Base-by-base conservation (phyloP, 2,329 filamentous ascomycete genomes). In the Colletotrichum karsti region DNA sequence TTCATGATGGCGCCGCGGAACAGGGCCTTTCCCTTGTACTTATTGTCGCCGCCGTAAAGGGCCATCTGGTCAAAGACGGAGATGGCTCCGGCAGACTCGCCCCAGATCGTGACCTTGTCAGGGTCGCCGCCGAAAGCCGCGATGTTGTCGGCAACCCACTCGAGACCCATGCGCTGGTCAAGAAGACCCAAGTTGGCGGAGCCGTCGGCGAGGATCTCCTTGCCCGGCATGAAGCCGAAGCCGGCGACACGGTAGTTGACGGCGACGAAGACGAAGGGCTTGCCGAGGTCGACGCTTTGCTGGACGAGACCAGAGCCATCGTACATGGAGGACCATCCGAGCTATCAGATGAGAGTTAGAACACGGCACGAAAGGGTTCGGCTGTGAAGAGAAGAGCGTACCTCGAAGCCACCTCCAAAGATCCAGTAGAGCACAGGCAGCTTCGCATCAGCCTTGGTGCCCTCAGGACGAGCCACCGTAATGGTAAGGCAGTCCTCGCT, bases 1-100 rank as follows among this genome's bases (percentile, higher is more conserved):
- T 87, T 85, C 90, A 92, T 91, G 71, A 92, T 92, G 6, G 80
- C 89, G 2, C 80, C 90, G 13, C 88, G 84, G 82, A 92, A 92
- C 0, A 92, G 80, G 2, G 87, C 82, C 69, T 88, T 85, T 22
- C 87, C 88, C 2, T 91, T 91, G 78, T 92, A 91, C 1, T 81
- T 87, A 73, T 86, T 83, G 73, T 92, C 80, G 0, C 90, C 90
- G 53, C 86, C 83, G 69, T 91, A 90, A 46, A 91, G 76, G 3
- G 85, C 76, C 81, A 90, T 89, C 55, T 92, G 90, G 70, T 91
- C 85, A 51, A 88, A 83, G 2, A 90, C 88, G 0, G 88, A 91
- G 59, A 91, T 90, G 1, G 84, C 77, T 1, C 87, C 87, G 0
- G 87, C 86, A 0, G 82, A 85, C 74, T 91, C 86, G 4, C 90